Base-by-base conservation (phyloP, 2,329 filamentous ascomycete species). In the Talaromyces sp. region DNA sequence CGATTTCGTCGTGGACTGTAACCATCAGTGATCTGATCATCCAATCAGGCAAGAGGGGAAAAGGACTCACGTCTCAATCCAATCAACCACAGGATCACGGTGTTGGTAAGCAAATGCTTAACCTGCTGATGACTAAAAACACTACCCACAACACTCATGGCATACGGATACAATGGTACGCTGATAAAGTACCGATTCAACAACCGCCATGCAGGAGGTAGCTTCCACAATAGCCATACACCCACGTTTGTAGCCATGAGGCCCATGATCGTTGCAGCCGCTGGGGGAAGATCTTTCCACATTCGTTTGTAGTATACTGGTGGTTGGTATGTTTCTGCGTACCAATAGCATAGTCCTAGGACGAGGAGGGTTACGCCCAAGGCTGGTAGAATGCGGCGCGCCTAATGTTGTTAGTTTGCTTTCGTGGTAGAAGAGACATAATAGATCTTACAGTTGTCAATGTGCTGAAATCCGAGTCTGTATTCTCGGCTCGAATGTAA, bases 111-210 rank as follows among this genome's bases (percentile, higher is more conserved):
- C 4, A 86, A 71, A 73, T 89, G 87, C 54, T 73, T 73, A 62
- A 83, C 72, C 7, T 79, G 77, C 58, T 87, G 81, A 73, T 89
- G 87, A 64, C 83, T 84, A 75, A 88, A 88, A 11, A 82, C 75
- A 70, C 82, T 84, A 19, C 84, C 82, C 5, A 89, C 68, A 62
- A 85, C 75, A 66, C 83, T 83, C 7, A 83, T 65, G 8, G 84
- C 79, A 65, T 81, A 80, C 0, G 86, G 86, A 67, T 83, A 84
- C 19, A 81, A 79, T 3, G 84, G 81, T 4, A 82, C 78, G 43
- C 80, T 79, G 63, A 84, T 79, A 71, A 86, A 85, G 76, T 85
- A 86, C 61, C 81, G 83, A 68, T 86, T 88, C 68, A 87, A 78
- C 25, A 82, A 65, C 31, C 78, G 78, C 86, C 86, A 88, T 27